Evolutionary conservation across 2,329 filamentous ascomycete species (phyloP).

Genomic region (Pyricularia pennisetigena): DNA sequence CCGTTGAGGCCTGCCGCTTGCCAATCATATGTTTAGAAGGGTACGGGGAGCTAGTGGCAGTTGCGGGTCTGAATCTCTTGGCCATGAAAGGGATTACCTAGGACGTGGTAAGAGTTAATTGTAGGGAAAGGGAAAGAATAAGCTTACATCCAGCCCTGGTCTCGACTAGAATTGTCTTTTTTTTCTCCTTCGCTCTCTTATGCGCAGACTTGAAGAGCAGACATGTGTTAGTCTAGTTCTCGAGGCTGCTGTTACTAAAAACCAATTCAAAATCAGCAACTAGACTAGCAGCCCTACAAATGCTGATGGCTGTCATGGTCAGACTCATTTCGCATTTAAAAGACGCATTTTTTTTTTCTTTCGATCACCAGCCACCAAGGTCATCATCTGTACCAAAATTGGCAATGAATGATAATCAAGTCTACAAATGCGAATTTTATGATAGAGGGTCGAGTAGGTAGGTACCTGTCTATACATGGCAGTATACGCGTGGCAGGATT

Average conservation of each 20-base stretch:
- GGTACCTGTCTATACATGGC: no score
- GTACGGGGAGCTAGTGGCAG: not conserved
- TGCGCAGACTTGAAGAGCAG: not conserved
- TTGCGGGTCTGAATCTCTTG: not conserved
- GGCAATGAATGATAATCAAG: no score
- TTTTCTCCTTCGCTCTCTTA: not conserved
- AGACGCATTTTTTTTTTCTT: not conserved
- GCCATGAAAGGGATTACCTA: not conserved
- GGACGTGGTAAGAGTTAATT: no score
- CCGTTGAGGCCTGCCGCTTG: not conserved
- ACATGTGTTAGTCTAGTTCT: not conserved
- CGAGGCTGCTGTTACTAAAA: not conserved
- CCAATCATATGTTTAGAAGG: not conserved
- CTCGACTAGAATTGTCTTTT: no score
- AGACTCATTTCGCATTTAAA: not conserved
- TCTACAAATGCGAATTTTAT: no score
- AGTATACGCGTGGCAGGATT: not conserved
- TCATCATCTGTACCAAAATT: no score
- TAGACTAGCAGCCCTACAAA: not conserved
- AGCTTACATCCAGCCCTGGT: not conserved
- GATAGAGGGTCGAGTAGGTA: no score
- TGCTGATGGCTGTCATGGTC: not conserved
- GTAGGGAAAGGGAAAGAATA: not conserved
- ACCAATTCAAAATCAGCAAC: not conserved
- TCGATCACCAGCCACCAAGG: no score